A percentile compares a stretch with the other conserved stretches of the same genome.
Evolutionary conservation across 2,329 filamentous ascomycete genomes (phyloP).

Genomic region (Verticillium nubilum): DNA sequence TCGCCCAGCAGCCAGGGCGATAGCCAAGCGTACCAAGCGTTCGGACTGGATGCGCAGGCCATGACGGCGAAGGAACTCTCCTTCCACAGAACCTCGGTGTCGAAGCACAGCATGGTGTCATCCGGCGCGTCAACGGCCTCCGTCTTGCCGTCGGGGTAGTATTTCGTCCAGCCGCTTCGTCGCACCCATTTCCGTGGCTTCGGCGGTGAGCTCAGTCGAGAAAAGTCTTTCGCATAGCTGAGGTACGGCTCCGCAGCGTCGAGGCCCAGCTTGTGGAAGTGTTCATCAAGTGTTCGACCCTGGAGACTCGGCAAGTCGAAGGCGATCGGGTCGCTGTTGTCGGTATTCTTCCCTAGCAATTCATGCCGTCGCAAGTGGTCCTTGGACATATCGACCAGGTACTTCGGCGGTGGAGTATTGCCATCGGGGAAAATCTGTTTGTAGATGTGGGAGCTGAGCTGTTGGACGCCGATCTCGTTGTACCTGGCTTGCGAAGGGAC

Average conservation of each 20-base stretch:
- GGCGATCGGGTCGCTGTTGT: slow-evolving; percentile 67
- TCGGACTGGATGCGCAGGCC: slow-evolving; percentile 87
- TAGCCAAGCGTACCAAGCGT: slow-evolving; percentile 94
- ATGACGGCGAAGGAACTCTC: slow-evolving; percentile 90
- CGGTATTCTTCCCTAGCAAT: slow-evolving; percentile 83
- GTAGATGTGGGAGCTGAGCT: slow-evolving; percentile 79
- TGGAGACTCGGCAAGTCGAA: slow-evolving; percentile 81
- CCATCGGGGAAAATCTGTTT: slow-evolving; percentile 70
- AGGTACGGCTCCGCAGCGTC: slow-evolving; percentile 86
- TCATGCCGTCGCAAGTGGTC: slow-evolving; percentile 84
- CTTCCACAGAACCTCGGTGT: slow-evolving; percentile 96
- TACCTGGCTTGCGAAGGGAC: slow-evolving; percentile 60
- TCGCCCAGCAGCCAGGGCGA: slow-evolving; percentile 92
- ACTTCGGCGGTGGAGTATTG: slow-evolving; percentile 51
- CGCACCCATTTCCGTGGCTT: slow-evolving; percentile 68
- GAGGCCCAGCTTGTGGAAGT: slow-evolving; percentile 83
- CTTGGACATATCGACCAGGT: slow-evolving; percentile 73
- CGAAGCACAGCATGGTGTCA: slow-evolving; percentile 81
- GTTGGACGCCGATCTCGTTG: slow-evolving; percentile 93
- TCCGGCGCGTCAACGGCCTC: slow-evolving; percentile 72
- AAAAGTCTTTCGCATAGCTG: slow-evolving; percentile 67
- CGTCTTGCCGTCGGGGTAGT: slow-evolving; percentile 64
- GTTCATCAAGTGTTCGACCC: slow-evolving; percentile 81
- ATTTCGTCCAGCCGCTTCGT: slow-evolving; percentile 91
- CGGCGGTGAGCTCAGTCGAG: slow-evolving; percentile 51